Percentiles rank a stretch among this genome's conserved stretches.
These are phyloP conservation scores for Ogataea henricii DNA, from an alignment of 805 yeast species.

Conservation along the genomic window DNA sequence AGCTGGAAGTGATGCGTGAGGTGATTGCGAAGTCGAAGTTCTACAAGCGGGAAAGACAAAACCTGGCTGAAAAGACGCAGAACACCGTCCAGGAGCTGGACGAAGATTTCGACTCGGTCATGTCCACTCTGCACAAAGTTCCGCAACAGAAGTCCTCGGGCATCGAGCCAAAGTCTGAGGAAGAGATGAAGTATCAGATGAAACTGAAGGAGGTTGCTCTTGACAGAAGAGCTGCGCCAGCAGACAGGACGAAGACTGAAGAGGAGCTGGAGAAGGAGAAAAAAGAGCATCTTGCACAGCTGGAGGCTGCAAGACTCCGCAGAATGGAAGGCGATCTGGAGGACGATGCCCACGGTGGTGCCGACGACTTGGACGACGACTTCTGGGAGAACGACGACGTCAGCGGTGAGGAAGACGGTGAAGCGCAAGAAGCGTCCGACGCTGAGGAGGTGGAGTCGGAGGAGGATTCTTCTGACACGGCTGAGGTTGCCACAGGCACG, in stretches of 20 bases:
- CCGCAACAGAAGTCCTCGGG: conserved; percentile 26
- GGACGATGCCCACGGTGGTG: conserved; percentile 48
- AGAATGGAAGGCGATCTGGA: conserved; percentile 66
- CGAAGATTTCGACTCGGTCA: conserved; percentile 70
- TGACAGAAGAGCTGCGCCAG: conserved; percentile 78
- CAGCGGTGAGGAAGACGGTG: conserved; percentile 44
- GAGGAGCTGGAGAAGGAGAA: conserved; percentile 67
- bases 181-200: conserved; percentile 57
- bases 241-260: conserved; percentile 77
- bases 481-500: not conserved
- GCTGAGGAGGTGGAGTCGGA: conserved; percentile 23
- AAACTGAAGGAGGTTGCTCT: conserved; percentile 65
- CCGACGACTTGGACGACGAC: conserved; percentile 66
- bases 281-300: conserved; percentile 56
- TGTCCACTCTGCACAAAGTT: conserved; percentile 41
- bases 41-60: conserved; percentile 74
- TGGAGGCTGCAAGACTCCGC: conserved; percentile 67
- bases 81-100: conserved; percentile 67
- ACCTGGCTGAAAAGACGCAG: conserved; percentile 58
- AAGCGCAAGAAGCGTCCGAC: conserved; percentile 37
- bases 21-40: conserved; percentile 80
- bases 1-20: conserved; percentile 85
- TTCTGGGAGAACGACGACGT: conserved; percentile 62
- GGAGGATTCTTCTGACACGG: conserved; percentile 4
- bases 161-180: conserved; percentile 42